Conservation (phyloP, 2,329 filamentous ascomycete species). For the Beauveria brongniartii region DNA sequence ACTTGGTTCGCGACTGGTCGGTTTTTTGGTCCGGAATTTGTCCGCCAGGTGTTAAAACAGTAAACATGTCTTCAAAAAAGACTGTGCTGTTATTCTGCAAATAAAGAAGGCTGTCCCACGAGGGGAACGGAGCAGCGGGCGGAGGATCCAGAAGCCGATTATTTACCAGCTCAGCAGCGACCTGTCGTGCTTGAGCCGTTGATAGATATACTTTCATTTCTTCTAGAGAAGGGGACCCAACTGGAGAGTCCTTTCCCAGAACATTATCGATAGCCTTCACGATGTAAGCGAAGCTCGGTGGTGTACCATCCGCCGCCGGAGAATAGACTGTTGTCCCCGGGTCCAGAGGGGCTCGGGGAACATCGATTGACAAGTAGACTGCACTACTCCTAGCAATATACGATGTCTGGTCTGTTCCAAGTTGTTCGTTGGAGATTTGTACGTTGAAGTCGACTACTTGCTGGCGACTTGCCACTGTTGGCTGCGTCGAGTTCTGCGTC, state of each 20-base stretch:
- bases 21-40: neutral
- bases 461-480: slow-evolving; percentile 1
- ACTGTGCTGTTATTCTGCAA: neutral
- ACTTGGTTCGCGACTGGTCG: slow-evolving; percentile 2
- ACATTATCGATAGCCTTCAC: slow-evolving; percentile 1
- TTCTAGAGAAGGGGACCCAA: neutral
- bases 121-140: neutral
- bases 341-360: neutral
- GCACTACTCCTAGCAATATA: neutral
- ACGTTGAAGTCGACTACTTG: slow-evolving; percentile 3
- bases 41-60: neutral
- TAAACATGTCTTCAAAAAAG: slow-evolving; percentile 8
- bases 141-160: slow-evolving; percentile 7
- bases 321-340: neutral
- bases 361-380: neutral
- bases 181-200: neutral
- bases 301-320: neutral
- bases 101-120: neutral
- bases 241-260: neutral
- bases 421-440: neutral
- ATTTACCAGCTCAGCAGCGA: slow-evolving; percentile 1
- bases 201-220: neutral
- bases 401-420: neutral
- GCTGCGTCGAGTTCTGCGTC: neutral
- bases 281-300: slow-evolving; percentile 1